phyloP scores from a whole-genome alignment of 2,329 filamentous ascomycete genomes.

The Epichloe gansuensis region DNA sequence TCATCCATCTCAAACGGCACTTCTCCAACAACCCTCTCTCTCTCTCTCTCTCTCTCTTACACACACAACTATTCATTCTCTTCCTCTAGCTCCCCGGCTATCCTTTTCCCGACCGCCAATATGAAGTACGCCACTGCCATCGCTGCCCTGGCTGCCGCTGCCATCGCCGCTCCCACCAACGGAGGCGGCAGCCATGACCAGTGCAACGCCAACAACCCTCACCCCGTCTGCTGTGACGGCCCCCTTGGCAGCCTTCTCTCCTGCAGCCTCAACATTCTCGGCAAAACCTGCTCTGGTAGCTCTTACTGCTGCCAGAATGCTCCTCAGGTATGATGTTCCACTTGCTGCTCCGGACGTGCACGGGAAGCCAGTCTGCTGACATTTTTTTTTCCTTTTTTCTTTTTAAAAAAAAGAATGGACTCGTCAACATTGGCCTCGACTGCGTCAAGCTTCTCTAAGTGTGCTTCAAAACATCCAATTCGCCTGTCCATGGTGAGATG shows the following conservation, averaged over 20 bases:
- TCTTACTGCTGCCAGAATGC: conserved; percentile 5
- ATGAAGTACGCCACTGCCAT: conserved; percentile 6
- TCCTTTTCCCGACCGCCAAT: neutral
- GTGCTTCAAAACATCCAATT: neutral
- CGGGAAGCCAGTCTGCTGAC: neutral
- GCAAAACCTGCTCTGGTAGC: neutral
- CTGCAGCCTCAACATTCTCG: neutral
- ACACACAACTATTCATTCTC: neutral
- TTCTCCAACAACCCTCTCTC: neutral
- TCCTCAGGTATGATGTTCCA: neutral
- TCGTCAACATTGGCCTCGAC: conserved; percentile 3
- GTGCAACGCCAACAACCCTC: neutral
- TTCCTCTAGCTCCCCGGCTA: neutral
- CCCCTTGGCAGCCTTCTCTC: neutral
- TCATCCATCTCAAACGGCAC: neutral
- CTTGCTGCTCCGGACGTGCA: neutral
- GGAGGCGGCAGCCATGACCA: neutral
- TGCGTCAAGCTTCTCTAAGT: neutral
- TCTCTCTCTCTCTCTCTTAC: neutral
- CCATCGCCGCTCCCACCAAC: neutral
- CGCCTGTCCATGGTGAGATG: neutral
- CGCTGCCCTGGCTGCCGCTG: conserved; percentile 3
- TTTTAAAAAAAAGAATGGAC: neutral
- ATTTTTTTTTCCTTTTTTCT: neutral
- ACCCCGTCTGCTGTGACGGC: conserved; percentile 1